These are phyloP conservation scores for Plantago ovata DNA, from an alignment of 257 asterid genomes.

Conservation along the genomic window DNA sequence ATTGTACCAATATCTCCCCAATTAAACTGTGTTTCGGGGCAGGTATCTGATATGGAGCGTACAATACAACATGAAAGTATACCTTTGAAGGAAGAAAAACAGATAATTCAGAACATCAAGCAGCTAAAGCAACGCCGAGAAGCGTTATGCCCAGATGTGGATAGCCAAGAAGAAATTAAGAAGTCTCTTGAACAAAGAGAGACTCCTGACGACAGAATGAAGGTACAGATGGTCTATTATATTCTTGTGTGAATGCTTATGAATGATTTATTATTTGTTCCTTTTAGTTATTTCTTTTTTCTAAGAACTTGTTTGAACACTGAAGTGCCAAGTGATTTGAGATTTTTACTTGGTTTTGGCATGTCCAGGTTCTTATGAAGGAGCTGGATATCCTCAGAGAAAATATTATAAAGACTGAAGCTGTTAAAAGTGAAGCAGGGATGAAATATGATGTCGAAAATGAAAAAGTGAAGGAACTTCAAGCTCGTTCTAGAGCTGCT, in stretches of 20 bases:
- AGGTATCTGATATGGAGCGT: slow-evolving; percentile 64
- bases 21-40: slow-evolving; percentile 21
- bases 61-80: slow-evolving; percentile 84
- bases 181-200: slow-evolving; percentile 72
- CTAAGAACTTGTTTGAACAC: not conserved
- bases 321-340: not conserved
- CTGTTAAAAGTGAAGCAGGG: slow-evolving; percentile 46
- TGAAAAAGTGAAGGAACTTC: slow-evolving; percentile 59
- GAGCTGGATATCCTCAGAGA: slow-evolving; percentile 68
- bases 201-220: slow-evolving; percentile 64
- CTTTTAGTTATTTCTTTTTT: no score
- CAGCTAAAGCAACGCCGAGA: slow-evolving; percentile 85
- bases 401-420: slow-evolving; percentile 58
- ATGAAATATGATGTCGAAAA: slow-evolving; percentile 57
- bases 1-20: not conserved
- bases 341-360: slow-evolving; percentile 20
- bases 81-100: slow-evolving; percentile 79
- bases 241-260: no score
- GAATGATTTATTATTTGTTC: no score
- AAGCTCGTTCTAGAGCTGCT: slow-evolving; percentile 63
- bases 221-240: slow-evolving; percentile 61
- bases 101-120: slow-evolving; percentile 75
- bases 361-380: slow-evolving; percentile 58
- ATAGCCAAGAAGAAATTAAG: slow-evolving; percentile 77
- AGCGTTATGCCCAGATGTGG: slow-evolving; percentile 69